phyloP scores from a whole-genome alignment of 176 grass and related monocot genomes.

The Bothriochloa decipiens region DNA sequence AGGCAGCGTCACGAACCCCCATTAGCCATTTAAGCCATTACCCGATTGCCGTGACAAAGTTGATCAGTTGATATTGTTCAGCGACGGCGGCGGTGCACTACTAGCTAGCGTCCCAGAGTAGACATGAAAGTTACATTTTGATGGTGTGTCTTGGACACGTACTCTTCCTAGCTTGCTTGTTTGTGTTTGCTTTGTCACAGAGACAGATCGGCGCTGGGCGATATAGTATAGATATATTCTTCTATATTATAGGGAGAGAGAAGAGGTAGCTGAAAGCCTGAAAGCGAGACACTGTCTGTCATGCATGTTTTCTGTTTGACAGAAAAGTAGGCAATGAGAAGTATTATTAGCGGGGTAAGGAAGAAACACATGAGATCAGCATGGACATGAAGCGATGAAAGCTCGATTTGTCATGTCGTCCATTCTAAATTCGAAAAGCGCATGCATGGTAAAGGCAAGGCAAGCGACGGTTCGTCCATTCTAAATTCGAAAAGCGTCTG shows the following conservation, averaged over 20 bases:
- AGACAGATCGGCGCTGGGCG: background rate
- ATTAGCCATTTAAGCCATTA: background rate
- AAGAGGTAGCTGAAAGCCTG: background rate
- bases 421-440: conserved; percentile 18
- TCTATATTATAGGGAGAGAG: background rate
- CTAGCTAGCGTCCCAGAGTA: background rate
- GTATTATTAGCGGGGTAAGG: background rate
- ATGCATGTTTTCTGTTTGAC: background rate
- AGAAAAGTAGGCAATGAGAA: background rate
- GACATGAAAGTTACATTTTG: background rate
- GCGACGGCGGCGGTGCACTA: background rate
- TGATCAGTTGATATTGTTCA: background rate
- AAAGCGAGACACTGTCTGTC: background rate
- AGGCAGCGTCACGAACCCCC: background rate
- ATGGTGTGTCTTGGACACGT: background rate
- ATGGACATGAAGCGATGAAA: background rate
- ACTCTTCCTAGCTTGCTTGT: background rate
- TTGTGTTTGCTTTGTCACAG: background rate
- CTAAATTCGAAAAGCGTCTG: background rate
- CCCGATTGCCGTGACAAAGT: background rate
- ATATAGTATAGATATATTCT: background rate
- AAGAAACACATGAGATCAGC: background rate
- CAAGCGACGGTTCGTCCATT: too few relatives aligned
- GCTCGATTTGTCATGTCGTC: background rate
- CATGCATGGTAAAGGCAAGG: background rate